phyloP scores from a whole-genome alignment of 495 filamentous ascomycete genomes.

The Aspergillus kassunensis region DNA sequence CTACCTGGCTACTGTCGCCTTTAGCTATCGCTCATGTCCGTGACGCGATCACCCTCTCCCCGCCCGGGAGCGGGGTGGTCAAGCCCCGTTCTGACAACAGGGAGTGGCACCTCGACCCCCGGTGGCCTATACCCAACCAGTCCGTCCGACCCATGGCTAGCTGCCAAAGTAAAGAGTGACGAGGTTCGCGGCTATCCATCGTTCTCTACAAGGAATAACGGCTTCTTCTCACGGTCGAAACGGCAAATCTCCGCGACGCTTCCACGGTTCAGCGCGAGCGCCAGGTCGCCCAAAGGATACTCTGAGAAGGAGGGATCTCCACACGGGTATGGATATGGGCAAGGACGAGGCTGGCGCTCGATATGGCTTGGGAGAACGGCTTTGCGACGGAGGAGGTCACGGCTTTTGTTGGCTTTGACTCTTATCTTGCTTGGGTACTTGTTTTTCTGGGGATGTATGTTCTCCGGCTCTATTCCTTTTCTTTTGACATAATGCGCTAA shows the following conservation, averaged over 20 bases:
- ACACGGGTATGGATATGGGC: conserved; percentile 43
- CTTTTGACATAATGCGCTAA: neutral
- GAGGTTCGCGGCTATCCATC: conserved; percentile 72
- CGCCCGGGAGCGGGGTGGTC: conserved; percentile 80
- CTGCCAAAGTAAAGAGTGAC: conserved; percentile 71
- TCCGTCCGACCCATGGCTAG: conserved; percentile 62
- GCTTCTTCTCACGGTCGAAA: conserved; percentile 78
- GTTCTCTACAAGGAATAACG: conserved; percentile 73
- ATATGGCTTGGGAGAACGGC: conserved; percentile 36
- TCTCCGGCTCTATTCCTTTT: neutral
- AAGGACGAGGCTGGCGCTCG: conserved; percentile 34
- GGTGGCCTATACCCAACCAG: conserved; percentile 42
- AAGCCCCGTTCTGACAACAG: conserved; percentile 71
- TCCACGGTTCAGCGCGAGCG: conserved; percentile 56
- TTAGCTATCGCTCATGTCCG: conserved; percentile 56
- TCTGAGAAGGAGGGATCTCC: conserved; percentile 81
- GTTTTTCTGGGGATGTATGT: conserved; percentile 54
- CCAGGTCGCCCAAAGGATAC: conserved; percentile 39
- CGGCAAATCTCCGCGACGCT: conserved; percentile 68
- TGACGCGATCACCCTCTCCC: conserved; percentile 81
- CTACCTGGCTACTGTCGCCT: conserved; percentile 1
- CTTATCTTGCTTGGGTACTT: conserved; percentile 61
- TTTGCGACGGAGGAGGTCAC: conserved; percentile 53
- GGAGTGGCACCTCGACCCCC: conserved; percentile 68
- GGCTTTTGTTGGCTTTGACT: conserved; percentile 53